These are phyloP conservation scores for Dittrichia graveolens DNA, from an alignment of 129 eudicot species.

Conservation along the genomic window DNA sequence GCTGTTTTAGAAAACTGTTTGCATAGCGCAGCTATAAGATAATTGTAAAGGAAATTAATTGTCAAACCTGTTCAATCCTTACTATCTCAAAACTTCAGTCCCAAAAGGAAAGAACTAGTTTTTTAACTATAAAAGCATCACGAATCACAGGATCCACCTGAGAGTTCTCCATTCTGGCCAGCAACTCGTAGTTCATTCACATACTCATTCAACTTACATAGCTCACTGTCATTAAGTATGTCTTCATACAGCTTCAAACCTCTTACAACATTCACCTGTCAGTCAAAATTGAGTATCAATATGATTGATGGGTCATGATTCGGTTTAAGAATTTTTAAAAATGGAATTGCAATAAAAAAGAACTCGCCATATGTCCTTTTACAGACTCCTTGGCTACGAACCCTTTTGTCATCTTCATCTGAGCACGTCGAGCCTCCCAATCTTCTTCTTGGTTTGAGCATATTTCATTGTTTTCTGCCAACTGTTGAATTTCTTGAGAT, in stretches of 20 bases:
- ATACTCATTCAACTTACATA: conserved; percentile 65
- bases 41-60: conserved; percentile 38
- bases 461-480: conserved; percentile 46
- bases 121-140: conserved; percentile 78
- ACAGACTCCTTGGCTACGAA: conserved; percentile 97
- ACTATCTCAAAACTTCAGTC: conserved; percentile 80
- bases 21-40: conserved; percentile 31
- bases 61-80: conserved; percentile 80
- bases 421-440: conserved; percentile 80
- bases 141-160: conserved; percentile 93
- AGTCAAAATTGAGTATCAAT: conserved; percentile 13
- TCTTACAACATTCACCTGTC: conserved; percentile 95
- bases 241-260: conserved; percentile 91
- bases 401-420: conserved; percentile 93
- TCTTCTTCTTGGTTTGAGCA: conserved; percentile 59
- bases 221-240: conserved; percentile 68
- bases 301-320: not conserved
- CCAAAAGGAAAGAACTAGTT: conserved; percentile 70
- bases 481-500: conserved; percentile 64
- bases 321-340: not conserved
- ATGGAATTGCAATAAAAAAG: conserved; percentile 30
- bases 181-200: conserved; percentile 80
- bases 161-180: conserved; percentile 94
- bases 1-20: not conserved
- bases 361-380: conserved; percentile 98